Percentiles rank a stretch among this genome's conserved stretches.
Conservation (phyloP, 106 monocot genomes). For the Acorus calamus region DNA sequence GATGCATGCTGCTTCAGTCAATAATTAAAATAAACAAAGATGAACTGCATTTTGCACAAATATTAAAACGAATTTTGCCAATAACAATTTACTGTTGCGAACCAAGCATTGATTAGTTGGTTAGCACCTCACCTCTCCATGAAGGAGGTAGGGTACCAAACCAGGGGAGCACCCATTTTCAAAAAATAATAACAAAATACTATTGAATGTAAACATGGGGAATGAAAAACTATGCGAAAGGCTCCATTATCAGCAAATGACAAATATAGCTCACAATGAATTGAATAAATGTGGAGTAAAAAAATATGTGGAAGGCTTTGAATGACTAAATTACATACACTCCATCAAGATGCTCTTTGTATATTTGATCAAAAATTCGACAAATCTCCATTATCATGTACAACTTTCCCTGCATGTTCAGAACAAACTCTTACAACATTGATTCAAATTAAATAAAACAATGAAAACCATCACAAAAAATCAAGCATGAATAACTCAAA, state of each 20-base stretch:
- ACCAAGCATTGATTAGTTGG: too few relatives aligned
- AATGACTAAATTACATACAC: conserved; percentile 39
- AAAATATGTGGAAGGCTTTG: background rate
- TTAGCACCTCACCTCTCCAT: too few relatives aligned
- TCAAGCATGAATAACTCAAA: too few relatives aligned
- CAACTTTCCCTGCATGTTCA: conserved; percentile 69
- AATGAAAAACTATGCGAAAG: too few relatives aligned
- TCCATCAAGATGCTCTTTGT: conserved; percentile 99
- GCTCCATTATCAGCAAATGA: too few relatives aligned
- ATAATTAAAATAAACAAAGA: background rate
- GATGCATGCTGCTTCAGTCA: background rate
- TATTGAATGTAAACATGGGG: too few relatives aligned
- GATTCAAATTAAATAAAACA: background rate
- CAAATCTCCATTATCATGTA: conserved; percentile 98
- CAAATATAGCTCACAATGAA: background rate
- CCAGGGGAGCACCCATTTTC: too few relatives aligned
- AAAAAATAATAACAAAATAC: too few relatives aligned
- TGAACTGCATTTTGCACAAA: too few relatives aligned
- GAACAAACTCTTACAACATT: background rate
- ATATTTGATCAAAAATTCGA: conserved; percentile 83
- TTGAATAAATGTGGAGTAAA: background rate
- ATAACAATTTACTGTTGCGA: too few relatives aligned
- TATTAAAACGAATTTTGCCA: too few relatives aligned
- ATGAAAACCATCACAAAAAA: conserved; percentile 3
- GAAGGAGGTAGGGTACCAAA: too few relatives aligned